A percentile compares a stretch with the other conserved stretches of the same genome.
phyloP scores from a whole-genome alignment of 768 basidiomycete species.

The Phylloporus sp. region DNA sequence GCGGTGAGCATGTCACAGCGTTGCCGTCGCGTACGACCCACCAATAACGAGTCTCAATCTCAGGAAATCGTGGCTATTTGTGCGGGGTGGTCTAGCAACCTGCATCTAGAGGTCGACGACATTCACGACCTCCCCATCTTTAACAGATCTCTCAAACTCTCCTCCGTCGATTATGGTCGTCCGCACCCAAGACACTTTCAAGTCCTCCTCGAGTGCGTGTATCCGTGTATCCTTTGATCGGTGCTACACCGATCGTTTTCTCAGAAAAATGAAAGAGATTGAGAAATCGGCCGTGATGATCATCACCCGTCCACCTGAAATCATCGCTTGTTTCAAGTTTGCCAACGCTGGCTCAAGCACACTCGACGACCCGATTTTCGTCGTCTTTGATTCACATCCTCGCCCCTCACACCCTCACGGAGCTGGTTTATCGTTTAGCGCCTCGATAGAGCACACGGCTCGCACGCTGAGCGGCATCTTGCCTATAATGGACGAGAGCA shows the following conservation, averaged over 20 bases:
- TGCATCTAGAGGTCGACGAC: constrained; percentile 55
- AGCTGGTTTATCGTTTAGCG: constrained; percentile 52
- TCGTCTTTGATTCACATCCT: constrained; percentile 66
- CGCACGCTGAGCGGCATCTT: constrained; percentile 44
- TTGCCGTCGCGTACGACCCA: neutral
- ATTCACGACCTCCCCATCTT: constrained; percentile 48
- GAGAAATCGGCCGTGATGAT: constrained; percentile 36
- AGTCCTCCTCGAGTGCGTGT: constrained; percentile 23
- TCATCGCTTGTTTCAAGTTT: constrained; percentile 48
- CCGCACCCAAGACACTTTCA: constrained; percentile 38
- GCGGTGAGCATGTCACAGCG: constrained; percentile 18
- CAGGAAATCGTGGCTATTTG: constrained; percentile 59
- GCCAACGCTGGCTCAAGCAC: constrained; percentile 1
- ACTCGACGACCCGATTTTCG: constrained; percentile 36
- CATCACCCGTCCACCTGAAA: constrained; percentile 70
- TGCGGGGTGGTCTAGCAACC: constrained; percentile 45
- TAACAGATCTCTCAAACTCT: constrained; percentile 33
- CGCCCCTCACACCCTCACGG: constrained; percentile 55
- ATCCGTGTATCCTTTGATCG: neutral
- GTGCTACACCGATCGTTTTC: neutral
- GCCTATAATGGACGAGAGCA: constrained; percentile 38
- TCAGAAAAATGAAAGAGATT: constrained; percentile 23
- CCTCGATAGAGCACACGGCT: constrained; percentile 41
- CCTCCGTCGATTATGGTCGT: constrained; percentile 33
- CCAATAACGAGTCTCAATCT: neutral